Evolutionary conservation across 2,329 filamentous ascomycete species (phyloP), one percentile per base, ranked within the genome.

Genomic region (Pestalotiopsis sp.): DNA sequence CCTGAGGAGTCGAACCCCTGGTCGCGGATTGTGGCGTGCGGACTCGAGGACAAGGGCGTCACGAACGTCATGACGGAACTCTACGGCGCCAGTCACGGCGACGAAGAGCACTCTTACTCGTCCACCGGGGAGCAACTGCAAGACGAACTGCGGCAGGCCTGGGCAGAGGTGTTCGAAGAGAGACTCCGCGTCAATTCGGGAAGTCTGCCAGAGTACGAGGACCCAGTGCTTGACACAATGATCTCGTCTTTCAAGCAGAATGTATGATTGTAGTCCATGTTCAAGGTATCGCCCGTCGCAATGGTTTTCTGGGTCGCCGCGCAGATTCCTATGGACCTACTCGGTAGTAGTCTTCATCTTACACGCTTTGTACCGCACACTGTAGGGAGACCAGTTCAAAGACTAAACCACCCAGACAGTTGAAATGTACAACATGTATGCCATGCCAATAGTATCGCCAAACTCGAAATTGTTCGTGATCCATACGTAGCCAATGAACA

Each of bases 1-100:
- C 58, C 69, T 60, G 76, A 78, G 65, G 69, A 70, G 6, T 70
- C 69, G 3, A 88, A 89, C 70, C 86, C 87, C 1, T 89, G 87
- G 87, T 78, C 79, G 57, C 86, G 94, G 70, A 97, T 98, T 78
- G 90, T 94, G n/a, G 92, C 94, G 14, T 98, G 95, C 83, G 96
- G 96, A 0, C 80, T 98, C 52, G 89, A 91, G 69, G 94, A 92
- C 26, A 93, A 92, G 81, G 84, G 86, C 69, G 91, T 93, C 65
- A 97, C 93, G n/a, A 94, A 88, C 77, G 85, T 97, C 68, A 82
- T 83, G 70, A 83, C 81, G 52, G 85, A 92, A 78, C 70, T 83
- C 64, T 76, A 74, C 48, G 69, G 69, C 11, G 39, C 52, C 17
- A 38, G 17, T 7, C n/a, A 9, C 9, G 69, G 39, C 17, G 20